Base-by-base conservation (phyloP, 495 filamentous ascomycete genomes). In the Talaromyces adpressus region DNA sequence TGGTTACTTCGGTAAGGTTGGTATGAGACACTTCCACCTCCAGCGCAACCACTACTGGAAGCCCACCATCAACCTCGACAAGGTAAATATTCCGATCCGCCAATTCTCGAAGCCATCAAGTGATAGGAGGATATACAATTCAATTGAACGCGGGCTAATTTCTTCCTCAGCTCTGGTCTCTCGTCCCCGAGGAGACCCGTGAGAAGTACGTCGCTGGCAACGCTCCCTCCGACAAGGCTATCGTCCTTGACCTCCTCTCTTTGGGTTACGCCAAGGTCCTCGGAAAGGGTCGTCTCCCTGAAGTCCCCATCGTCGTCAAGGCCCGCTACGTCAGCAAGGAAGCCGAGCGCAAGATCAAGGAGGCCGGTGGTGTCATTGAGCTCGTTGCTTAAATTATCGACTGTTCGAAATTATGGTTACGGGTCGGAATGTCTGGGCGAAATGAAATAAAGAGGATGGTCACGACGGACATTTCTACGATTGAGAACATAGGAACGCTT, bases 1-100 rank as follows among this genome's bases (percentile, higher is more conserved):
- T 20, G 91, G 91, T 89, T 96, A 95, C 89, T 97, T 96, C 81
- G 92, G 92, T 79, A 97, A 96, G 83, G 92, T 96, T 65, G 92
- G 92, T 83, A 97, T 96, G 92, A 82, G 92, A 67, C 92, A 94
- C 84, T 84, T 95, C 89, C 92, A 95, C 84, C 91, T 91, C 82
- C 85, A 87, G 73, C 81, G 85, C 69, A 91, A 91, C 82, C 88
- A 91, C 68, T 91, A 90, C 85, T 97, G 92, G 92, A 94, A 92
- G 80, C 91, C 91, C 66, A 83, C 87, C 59, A 85, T 95, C 87
- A 95, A 95, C 80, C 79, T 95, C 70, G 91, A 95, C 77, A 95
- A 93, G 88, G 89, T 92, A 80, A 64, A 75, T 69, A 52, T 12
- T 41, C 30, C 63, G n/a, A 51, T 20, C 52, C 62, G 47, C 45